Evolutionary conservation across 1,284 basidiomycete genomes (phyloP).

Genomic region (Erythrobasidium hasegawianum): DNA sequence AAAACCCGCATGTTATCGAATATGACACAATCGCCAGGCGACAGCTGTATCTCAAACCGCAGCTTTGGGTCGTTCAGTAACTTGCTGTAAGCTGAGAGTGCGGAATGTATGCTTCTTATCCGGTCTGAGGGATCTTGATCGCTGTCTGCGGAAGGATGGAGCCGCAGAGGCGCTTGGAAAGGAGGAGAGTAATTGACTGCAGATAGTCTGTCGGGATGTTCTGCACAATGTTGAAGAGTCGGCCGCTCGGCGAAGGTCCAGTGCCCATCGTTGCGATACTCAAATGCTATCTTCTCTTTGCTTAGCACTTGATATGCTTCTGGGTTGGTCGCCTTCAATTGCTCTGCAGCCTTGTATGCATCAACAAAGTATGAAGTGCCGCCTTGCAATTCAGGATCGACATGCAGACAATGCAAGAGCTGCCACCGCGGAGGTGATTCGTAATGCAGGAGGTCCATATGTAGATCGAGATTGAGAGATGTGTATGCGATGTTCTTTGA

Average conservation of each 20-base stretch:
- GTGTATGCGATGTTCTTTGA: slow-evolving; percentile 94
- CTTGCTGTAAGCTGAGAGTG: slow-evolving; percentile 62
- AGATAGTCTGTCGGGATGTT: slow-evolving; percentile 39
- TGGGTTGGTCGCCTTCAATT: slow-evolving; percentile 57
- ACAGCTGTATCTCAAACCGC: slow-evolving; percentile 64
- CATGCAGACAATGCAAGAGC: slow-evolving; percentile 80
- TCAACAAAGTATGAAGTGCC: slow-evolving; percentile 89
- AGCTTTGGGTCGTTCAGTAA: slow-evolving; percentile 60
- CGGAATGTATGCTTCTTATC: slow-evolving; percentile 58
- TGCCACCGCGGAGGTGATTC: slow-evolving; percentile 85
- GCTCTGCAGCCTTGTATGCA: slow-evolving; percentile 63
- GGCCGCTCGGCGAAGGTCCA: slow-evolving; percentile 75
- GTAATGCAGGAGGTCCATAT: slow-evolving; percentile 56
- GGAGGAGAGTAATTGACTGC: slow-evolving; percentile 91
- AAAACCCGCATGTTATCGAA: slow-evolving; percentile 93
- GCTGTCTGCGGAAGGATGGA: slow-evolving; percentile 39
- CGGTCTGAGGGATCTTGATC: slow-evolving; percentile 54
- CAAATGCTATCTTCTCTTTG: slow-evolving; percentile 68
- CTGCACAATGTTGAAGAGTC: slow-evolving; percentile 63
- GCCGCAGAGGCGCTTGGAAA: slow-evolving; percentile 72
- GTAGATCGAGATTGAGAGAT: slow-evolving; percentile 59
- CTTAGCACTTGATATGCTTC: slow-evolving; percentile 62
- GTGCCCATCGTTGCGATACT: slow-evolving; percentile 87
- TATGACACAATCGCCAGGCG: slow-evolving; percentile 79
- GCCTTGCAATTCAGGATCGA: slow-evolving; percentile 65